Evolutionary conservation across 352 stramenopile genomes (phyloP).

Genomic region (Lagenidium giganteum): DNA sequence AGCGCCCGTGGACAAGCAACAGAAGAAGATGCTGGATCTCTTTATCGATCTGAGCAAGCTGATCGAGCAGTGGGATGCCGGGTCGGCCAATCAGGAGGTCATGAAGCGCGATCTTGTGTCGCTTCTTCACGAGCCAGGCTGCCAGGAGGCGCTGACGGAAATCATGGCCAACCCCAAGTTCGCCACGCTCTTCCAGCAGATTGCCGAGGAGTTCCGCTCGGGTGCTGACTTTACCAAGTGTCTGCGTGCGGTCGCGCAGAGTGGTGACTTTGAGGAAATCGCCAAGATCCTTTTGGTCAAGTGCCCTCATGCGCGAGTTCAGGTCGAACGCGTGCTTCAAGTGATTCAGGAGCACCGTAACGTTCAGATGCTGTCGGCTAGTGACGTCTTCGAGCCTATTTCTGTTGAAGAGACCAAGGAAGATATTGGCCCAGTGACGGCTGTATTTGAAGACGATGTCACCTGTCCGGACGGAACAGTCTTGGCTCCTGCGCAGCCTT

Average conservation of each 20-base stretch:
- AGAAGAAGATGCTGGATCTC: constrained; percentile 60
- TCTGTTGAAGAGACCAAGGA: constrained; percentile 65
- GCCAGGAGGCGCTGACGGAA: constrained; percentile 64
- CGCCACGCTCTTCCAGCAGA: constrained; percentile 49
- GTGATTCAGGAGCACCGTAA: constrained; percentile 69
- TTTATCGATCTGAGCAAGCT: constrained; percentile 78
- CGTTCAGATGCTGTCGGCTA: constrained; percentile 56
- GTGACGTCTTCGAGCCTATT: constrained; percentile 72
- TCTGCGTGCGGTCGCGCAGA: constrained; percentile 42
- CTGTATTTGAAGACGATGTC: constrained; percentile 85
- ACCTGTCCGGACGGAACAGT: constrained; percentile 82
- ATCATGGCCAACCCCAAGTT: constrained; percentile 72
- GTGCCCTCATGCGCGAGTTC: constrained; percentile 59
- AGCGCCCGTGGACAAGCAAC: constrained; percentile 42
- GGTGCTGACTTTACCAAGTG: constrained; percentile 44
- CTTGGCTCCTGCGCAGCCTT: constrained; percentile 49
- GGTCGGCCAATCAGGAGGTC: constrained; percentile 34
- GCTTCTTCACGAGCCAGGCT: constrained; percentile 67
- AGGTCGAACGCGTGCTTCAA: constrained; percentile 72
- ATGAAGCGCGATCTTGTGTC: constrained; percentile 73
- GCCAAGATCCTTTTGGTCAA: constrained; percentile 72
- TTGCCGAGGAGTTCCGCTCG: constrained; percentile 60
- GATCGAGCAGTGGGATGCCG: constrained; percentile 69
- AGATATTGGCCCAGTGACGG: constrained; percentile 58
- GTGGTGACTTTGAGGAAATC: constrained; percentile 59